phyloP scores from a whole-genome alignment of 1,284 basidiomycete species.

The Cutaneotrichosporon arboriforme region DNA sequence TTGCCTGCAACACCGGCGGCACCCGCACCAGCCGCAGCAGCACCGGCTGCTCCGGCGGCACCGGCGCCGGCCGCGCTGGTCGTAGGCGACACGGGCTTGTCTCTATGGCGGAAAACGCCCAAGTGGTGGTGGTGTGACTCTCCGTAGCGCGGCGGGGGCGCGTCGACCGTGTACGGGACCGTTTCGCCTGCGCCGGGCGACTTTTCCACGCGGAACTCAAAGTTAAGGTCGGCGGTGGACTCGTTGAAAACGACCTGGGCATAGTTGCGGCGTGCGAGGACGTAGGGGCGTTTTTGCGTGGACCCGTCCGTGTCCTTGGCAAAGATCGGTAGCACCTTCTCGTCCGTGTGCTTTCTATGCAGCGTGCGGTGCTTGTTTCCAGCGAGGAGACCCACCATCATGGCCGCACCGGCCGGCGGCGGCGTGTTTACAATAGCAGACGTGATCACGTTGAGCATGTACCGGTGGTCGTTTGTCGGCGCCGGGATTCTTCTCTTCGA shows the following conservation, averaged over 20 bases:
- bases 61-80: too few relatives aligned
- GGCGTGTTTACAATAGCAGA: constrained; percentile 54
- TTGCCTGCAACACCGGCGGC: too few relatives aligned
- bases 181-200: constrained; percentile 72
- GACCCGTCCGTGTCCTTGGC: constrained; percentile 69
- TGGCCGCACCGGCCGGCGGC: constrained; percentile 70
- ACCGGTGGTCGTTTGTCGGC: constrained; percentile 64
- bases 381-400: constrained; percentile 72
- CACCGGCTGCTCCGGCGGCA: too few relatives aligned
- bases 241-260: constrained; percentile 65
- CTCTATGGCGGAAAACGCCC: too few relatives aligned
- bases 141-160: constrained; percentile 25
- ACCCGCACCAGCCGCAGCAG: too few relatives aligned
- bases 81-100: too few relatives aligned
- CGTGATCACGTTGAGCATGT: constrained; percentile 67
- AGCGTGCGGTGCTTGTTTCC: constrained; percentile 78
- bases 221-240: constrained; percentile 64
- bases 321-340: constrained; percentile 83
- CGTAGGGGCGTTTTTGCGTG: constrained; percentile 27
- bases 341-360: constrained; percentile 62
- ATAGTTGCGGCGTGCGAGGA: constrained; percentile 75
- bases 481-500: constrained; percentile 30
- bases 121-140: too few relatives aligned
- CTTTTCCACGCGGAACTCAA: constrained; percentile 82
- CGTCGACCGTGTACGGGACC: constrained; percentile 54